Conservation (phyloP, 495 filamentous ascomycete species). For the Penicillium tannophilum region DNA sequence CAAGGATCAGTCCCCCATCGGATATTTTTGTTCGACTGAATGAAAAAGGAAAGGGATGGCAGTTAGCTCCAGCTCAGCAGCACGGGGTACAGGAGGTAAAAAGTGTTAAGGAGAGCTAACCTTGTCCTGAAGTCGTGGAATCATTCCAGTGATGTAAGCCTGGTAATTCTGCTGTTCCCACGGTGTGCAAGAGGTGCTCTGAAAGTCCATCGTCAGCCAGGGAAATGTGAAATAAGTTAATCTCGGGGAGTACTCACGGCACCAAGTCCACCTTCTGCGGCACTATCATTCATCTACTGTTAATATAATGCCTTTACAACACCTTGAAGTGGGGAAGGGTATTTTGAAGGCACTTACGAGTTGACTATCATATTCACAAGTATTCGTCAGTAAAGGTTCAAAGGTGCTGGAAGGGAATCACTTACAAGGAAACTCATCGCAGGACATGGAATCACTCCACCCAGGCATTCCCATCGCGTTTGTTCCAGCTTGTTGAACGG, state of each 20-base stretch:
- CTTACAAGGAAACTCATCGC: conserved; percentile 16
- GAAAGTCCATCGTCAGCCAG: not conserved
- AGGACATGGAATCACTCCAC: conserved; percentile 6
- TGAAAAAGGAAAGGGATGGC: not conserved
- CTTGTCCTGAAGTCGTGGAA: not conserved
- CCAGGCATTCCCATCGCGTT: not conserved
- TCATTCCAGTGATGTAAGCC: not conserved
- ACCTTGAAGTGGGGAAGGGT: not conserved
- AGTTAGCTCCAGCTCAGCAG: not conserved
- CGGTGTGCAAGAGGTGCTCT: conserved; percentile 1
- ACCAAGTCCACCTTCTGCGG: not conserved
- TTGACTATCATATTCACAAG: not conserved
- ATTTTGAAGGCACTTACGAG: not conserved
- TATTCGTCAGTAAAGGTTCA: not conserved
- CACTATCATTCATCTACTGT: not conserved
- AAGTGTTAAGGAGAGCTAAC: not conserved
- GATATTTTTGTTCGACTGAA: not conserved
- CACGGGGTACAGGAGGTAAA: not conserved
- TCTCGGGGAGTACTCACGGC: not conserved
- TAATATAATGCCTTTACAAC: not conserved
- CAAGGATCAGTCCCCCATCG: not conserved
- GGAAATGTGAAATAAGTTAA: not conserved
- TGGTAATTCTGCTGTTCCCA: conserved; percentile 1
- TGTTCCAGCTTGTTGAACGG: not conserved
- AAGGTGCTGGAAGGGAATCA: not conserved